These are phyloP conservation scores for Fusarium neocosmosporiellum DNA, from an alignment of 2,329 filamentous ascomycete species.

Conservation along the genomic window DNA sequence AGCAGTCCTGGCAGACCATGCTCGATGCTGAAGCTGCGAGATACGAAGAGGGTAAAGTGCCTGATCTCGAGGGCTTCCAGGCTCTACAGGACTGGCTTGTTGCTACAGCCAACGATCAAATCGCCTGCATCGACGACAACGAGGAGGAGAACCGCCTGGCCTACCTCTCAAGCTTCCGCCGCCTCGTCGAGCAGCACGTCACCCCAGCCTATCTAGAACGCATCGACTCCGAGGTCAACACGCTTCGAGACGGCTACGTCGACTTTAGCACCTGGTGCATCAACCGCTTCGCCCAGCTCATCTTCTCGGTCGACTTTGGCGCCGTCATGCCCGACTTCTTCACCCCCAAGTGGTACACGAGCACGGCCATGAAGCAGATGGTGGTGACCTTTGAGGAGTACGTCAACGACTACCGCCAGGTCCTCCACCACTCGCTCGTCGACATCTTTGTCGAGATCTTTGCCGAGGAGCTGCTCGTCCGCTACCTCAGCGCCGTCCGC, in stretches of 20 bases:
- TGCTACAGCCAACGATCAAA: conserved; percentile 97
- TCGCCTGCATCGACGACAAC: conserved; percentile 95
- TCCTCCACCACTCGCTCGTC: conserved; percentile 86
- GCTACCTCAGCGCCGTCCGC: conserved; percentile 84
- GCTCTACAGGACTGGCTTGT: conserved; percentile 95
- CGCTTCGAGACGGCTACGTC: conserved; percentile 89
- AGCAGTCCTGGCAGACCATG: conserved; percentile 87
- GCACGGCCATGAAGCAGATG: conserved; percentile 91
- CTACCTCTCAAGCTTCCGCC: conserved; percentile 87
- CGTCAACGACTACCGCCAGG: conserved; percentile 83
- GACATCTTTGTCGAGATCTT: conserved; percentile 96
- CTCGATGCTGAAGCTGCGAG: conserved; percentile 85
- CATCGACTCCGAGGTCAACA: conserved; percentile 77
- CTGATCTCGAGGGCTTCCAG: conserved; percentile 76
- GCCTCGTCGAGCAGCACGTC: conserved; percentile 84
- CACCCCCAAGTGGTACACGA: conserved; percentile 87
- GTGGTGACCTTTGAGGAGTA: conserved; percentile 97
- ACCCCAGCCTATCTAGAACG: conserved; percentile 83
- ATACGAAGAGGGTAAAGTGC: conserved; percentile 69
- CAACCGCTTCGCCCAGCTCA: conserved; percentile 83
- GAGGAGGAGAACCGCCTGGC: conserved; percentile 79
- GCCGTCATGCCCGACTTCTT: conserved; percentile 89
- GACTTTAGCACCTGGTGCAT: conserved; percentile 96
- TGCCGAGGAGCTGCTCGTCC: conserved; percentile 87
- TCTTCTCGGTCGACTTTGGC: conserved; percentile 92